Evolutionary conservation across 441 rosid genomes (phyloP).

Genomic region (Rhodomyrtus psidioides): DNA sequence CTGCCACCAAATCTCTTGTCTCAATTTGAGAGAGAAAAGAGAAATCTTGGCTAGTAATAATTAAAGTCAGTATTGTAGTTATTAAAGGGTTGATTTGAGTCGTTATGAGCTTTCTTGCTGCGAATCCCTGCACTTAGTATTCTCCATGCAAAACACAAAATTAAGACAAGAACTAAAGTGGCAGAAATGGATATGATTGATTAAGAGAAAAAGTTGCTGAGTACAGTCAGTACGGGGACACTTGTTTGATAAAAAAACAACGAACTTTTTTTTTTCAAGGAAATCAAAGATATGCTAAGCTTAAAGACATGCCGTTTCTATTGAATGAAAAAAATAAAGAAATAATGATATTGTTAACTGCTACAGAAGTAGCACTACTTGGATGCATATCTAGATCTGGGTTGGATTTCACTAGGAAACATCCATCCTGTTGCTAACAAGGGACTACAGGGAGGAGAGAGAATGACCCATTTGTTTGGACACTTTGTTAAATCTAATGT

Average conservation of each 20-base stretch:
- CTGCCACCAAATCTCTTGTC: not conserved
- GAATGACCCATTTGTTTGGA: not conserved
- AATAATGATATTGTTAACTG: not conserved
- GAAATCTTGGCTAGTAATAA: not conserved
- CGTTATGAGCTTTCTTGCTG: not conserved
- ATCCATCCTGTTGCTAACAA: not conserved
- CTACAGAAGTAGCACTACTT: not conserved
- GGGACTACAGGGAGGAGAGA: not conserved
- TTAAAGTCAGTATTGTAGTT: not conserved
- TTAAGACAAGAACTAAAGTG: not conserved
- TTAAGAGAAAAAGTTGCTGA: constrained; percentile 12
- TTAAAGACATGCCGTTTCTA: not conserved
- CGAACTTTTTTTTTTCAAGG: not conserved
- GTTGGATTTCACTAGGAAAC: constrained; percentile 11
- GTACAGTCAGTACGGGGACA: constrained; percentile 24
- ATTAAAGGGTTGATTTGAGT: not conserved
- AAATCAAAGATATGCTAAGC: not conserved
- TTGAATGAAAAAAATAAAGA: not conserved
- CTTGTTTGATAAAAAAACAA: not conserved
- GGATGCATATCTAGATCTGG: constrained; percentile 4
- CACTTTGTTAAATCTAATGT: not conserved
- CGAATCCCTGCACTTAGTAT: not conserved
- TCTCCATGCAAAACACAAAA: not conserved
- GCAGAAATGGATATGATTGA: not conserved
- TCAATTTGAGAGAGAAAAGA: not conserved